Evolutionary conservation across 2,329 filamentous ascomycete genomes (phyloP).

Genomic region (Colletotrichum horii): DNA sequence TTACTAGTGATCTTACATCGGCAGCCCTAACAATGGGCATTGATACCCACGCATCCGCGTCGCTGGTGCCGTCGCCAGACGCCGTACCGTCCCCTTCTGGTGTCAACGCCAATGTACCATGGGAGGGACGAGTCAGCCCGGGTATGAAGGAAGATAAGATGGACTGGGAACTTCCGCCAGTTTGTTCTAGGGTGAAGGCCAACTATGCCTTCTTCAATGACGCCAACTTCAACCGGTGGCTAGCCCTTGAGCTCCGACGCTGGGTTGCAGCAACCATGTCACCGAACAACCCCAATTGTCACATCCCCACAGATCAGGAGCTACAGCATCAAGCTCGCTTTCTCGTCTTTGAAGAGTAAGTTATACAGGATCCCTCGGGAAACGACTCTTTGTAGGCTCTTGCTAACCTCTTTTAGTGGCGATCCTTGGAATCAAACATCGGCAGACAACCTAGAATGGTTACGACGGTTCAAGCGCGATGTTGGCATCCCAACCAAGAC

Average conservation of each 20-base stretch:
- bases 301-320: constrained; percentile 38
- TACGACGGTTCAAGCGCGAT: constrained; percentile 10
- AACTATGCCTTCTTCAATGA: constrained; percentile 26
- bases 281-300: constrained; percentile 32
- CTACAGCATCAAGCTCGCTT: constrained; percentile 37
- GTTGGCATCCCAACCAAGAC: not conserved
- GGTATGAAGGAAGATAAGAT: not conserved
- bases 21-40: not conserved
- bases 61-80: not conserved
- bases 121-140: not conserved
- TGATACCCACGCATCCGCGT: not conserved
- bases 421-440: constrained; percentile 22
- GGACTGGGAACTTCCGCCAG: not conserved
- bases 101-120: not conserved
- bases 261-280: constrained; percentile 33
- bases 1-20: not conserved
- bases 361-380: not conserved
- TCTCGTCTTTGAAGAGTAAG: constrained; percentile 34
- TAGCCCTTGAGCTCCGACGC: constrained; percentile 24
- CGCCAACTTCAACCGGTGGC: constrained; percentile 28
- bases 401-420: not conserved
- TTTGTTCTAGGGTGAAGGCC: not conserved
- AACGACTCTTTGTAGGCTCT: accelerated
- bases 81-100: not conserved
- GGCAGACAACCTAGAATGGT: constrained; percentile 17